phyloP scores from a whole-genome alignment of 225 moss, liverwort and hornwort genomes.

The Sphagnum tenellum region DNA sequence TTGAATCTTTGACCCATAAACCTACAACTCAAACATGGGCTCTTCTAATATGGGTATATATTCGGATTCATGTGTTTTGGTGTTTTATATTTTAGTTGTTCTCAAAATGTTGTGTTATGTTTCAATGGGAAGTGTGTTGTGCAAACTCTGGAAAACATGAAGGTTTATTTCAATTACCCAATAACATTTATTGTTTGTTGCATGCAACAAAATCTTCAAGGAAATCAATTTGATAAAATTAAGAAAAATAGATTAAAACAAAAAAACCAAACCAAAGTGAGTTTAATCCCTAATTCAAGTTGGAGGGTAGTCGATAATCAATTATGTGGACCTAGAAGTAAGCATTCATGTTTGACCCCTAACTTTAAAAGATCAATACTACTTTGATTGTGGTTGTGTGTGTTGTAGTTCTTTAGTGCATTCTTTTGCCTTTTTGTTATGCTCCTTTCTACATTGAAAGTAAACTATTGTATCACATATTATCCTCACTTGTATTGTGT shows the following conservation, averaged over 20 bases:
- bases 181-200: too few species aligned
- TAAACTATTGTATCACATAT: too few species aligned
- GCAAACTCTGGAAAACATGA: slow-evolving; percentile 51
- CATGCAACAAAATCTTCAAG: too few species aligned
- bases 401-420: slow-evolving; percentile 33
- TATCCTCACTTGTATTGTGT: too few species aligned
- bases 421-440: background rate
- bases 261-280: background rate
- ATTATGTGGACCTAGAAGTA: slow-evolving; percentile 48
- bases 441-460: background rate
- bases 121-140: slow-evolving; percentile 75
- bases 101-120: slow-evolving; percentile 72
- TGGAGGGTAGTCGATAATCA: slow-evolving; percentile 33
- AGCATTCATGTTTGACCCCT: slow-evolving; percentile 31
- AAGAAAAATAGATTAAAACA: background rate
- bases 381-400: slow-evolving; percentile 40
- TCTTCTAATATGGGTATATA: too few species aligned
- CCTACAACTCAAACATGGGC: too few species aligned
- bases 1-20: too few species aligned
- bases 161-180: slow-evolving; percentile 29
- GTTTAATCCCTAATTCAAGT: background rate
- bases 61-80: too few species aligned
- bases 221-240: too few species aligned
- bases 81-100: slow-evolving; percentile 38
- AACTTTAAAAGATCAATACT: slow-evolving; percentile 43